phyloP scores from a whole-genome alignment of 2,329 filamentous ascomycete genomes.

The Hymenoscyphus occultus region DNA sequence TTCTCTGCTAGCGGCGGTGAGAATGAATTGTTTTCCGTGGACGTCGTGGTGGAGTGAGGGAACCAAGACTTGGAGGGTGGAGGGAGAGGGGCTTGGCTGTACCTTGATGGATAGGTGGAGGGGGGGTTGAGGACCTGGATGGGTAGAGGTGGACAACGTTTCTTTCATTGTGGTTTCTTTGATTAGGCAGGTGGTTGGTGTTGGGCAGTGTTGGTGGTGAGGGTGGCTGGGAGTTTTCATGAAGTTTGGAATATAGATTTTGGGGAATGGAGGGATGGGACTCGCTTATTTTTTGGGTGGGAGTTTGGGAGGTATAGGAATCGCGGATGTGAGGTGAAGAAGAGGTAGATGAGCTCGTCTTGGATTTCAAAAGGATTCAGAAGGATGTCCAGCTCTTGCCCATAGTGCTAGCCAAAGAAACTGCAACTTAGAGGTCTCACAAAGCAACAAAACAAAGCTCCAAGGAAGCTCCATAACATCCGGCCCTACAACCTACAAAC shows the following conservation, averaged over 20 bases:
- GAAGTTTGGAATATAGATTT: no score
- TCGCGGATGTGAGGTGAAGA: not conserved
- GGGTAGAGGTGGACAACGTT: not conserved
- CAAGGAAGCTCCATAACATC: no score
- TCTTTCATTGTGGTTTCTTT: not conserved
- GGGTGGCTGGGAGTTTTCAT: not conserved
- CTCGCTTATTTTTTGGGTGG: not conserved
- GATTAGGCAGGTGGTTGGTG: no score
- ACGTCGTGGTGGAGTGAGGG: not conserved
- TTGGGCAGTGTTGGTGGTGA: no score
- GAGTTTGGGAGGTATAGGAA: not conserved
- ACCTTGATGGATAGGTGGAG: slow-evolving; percentile 9
- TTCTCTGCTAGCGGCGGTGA: no score
- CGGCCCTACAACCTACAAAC: not conserved
- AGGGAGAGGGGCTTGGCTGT: not conserved
- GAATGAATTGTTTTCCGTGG: no score
- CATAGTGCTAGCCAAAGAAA: no score
- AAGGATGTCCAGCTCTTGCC: not conserved
- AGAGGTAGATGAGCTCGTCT: not conserved
- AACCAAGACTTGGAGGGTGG: not conserved
- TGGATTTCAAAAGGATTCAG: not conserved
- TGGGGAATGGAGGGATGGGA: no score
- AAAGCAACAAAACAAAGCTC: no score
- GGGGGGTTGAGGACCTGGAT: slow-evolving; percentile 5
- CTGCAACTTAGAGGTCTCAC: no score